Percentiles rank a stretch among this genome's conserved stretches.
Conservation (phyloP, 176 grass and related monocot genomes). For the Tillandsia leiboldiana region DNA sequence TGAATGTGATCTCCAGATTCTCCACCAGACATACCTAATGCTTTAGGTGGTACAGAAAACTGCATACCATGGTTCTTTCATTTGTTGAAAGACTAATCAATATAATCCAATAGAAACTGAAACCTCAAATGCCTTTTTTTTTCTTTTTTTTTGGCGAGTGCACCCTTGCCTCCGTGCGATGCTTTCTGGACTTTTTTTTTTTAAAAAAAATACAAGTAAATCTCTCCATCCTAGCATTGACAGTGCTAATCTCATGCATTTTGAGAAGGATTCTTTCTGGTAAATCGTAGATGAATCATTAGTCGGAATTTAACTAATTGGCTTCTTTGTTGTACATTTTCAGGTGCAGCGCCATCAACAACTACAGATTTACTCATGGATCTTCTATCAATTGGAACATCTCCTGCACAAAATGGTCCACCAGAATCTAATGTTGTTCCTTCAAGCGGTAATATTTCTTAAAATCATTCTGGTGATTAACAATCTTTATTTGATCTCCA, state of each 20-base stretch:
- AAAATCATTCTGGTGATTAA: conserved; percentile 16
- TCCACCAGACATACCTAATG: no score
- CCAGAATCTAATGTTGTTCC: conserved; percentile 28
- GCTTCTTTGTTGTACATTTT: conserved; percentile 25
- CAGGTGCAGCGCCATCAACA: conserved; percentile 34
- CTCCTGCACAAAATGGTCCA: conserved; percentile 63
- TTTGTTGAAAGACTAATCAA: not conserved
- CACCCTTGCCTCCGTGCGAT: not conserved
- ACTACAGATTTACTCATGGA: conserved; percentile 83
- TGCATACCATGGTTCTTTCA: not conserved
- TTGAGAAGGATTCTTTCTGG: no score
- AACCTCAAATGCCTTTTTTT: not conserved
- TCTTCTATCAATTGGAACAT: conserved; percentile 86
- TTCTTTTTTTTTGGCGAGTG: not conserved
- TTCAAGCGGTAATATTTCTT: conserved; percentile 42
- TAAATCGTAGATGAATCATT: not conserved
- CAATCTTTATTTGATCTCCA: conserved; percentile 14
- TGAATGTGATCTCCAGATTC: no score
- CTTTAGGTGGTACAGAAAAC: not conserved
- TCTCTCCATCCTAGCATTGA: not conserved
- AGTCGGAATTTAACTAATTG: conserved; percentile 13
- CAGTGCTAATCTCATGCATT: no score
- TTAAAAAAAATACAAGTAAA: not conserved
- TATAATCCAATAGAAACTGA: not conserved
- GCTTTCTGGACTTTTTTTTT: not conserved